Conservation (phyloP, 2,329 filamentous ascomycete species). For the Trichoderma brevicompactum region DNA sequence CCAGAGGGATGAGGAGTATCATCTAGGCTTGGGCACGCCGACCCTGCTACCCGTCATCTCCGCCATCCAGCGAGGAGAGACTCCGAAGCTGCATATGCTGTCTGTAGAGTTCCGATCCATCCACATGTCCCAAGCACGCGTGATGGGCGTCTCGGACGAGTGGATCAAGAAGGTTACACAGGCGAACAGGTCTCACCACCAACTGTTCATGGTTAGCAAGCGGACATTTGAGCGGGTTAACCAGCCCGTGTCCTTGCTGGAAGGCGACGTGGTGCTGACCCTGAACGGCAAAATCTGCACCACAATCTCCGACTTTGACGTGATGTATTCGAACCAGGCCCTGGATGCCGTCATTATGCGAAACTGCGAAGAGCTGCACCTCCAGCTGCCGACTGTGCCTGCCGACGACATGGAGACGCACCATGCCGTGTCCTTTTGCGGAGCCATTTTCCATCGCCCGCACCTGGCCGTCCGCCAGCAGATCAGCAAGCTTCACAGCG, state of each 20-base stretch:
- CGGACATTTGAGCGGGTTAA: conserved; percentile 67
- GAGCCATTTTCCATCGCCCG: conserved; percentile 87
- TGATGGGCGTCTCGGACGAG: conserved; percentile 95
- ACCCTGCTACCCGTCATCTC: conserved; percentile 86
- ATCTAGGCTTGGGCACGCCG: conserved; percentile 87
- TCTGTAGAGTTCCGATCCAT: conserved; percentile 94
- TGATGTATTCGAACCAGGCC: conserved; percentile 89
- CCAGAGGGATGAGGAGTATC: conserved; percentile 93
- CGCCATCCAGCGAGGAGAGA: conserved; percentile 78
- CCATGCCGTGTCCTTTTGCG: conserved; percentile 91
- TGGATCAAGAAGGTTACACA: conserved; percentile 91
- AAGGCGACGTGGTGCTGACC: conserved; percentile 91
- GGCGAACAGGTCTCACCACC: conserved; percentile 89
- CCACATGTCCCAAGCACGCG: conserved; percentile 93
- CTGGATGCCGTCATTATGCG: conserved; percentile 87
- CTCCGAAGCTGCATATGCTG: conserved; percentile 83
- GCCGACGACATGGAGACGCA: conserved; percentile 92
- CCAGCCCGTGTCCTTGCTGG: conserved; percentile 65
- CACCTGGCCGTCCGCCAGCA: conserved; percentile 97
- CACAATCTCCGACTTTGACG: conserved; percentile 86
- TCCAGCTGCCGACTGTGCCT: conserved; percentile 82
- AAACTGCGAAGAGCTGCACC: conserved; percentile 75
- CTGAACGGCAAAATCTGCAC: conserved; percentile 93
- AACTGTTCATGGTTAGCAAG: conserved; percentile 98
- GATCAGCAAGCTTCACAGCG: conserved; percentile 93